Evolutionary conservation across 345 rosid species (phyloP).

Genomic region (Syzygium oleosum): DNA sequence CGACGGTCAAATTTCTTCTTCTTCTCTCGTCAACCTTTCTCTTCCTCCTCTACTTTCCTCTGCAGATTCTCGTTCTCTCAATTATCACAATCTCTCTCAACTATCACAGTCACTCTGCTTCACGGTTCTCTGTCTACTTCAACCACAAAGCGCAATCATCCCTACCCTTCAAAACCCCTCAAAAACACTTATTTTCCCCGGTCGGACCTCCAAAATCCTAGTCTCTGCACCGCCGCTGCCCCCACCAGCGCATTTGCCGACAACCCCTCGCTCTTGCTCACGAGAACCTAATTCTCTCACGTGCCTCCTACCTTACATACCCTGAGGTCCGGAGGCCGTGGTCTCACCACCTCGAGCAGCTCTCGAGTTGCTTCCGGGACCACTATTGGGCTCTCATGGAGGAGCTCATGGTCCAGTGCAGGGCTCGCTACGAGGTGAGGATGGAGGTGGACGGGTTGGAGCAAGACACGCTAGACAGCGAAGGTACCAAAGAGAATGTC

Average conservation of each 20-base stretch:
- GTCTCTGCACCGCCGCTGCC: neutral
- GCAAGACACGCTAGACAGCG: constrained; percentile 1
- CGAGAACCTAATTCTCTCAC: constrained; percentile 34
- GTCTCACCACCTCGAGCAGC: constrained; percentile 36
- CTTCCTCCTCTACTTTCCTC: no score
- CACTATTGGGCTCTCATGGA: constrained; percentile 59
- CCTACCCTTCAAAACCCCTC: constrained; percentile 17
- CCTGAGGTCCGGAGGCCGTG: constrained; percentile 57
- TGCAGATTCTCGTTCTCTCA: no score
- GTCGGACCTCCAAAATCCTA: constrained; percentile 16
- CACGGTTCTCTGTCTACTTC: no score
- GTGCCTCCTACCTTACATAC: constrained; percentile 55
- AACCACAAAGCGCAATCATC: neutral
- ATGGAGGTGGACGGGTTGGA: neutral
- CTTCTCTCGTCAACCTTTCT: no score
- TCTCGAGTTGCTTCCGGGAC: constrained; percentile 47
- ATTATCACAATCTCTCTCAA: neutral
- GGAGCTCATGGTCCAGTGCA: constrained; percentile 40
- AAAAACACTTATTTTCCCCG: constrained; percentile 14
- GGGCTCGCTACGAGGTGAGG: constrained; percentile 24
- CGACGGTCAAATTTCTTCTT: no score
- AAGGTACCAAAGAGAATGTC: neutral
- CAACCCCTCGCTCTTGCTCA: neutral
- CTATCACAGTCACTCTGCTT: no score
- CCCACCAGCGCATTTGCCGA: neutral